Conservation (phyloP, 106 monocot species). For the Gastrodia elata region DNA sequence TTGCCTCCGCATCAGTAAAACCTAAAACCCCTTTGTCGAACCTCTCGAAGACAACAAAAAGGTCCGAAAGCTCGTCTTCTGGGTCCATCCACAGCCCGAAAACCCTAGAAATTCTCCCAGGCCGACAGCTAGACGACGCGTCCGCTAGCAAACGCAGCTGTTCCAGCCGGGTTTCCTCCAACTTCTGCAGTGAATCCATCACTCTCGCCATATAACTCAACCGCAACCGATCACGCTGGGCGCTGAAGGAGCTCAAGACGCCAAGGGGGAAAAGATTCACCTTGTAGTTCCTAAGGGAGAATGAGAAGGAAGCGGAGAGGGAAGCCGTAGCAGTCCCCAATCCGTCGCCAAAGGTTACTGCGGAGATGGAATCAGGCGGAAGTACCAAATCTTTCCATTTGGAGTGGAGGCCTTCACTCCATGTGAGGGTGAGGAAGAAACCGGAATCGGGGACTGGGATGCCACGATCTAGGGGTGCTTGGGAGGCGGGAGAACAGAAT, state of each 20-base stretch:
- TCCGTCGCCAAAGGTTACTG: background rate
- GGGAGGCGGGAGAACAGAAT: constrained; percentile 14
- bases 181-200: constrained; percentile 21
- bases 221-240: constrained; percentile 16
- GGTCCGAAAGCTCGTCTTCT: constrained; percentile 21
- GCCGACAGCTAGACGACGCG: constrained; percentile 24
- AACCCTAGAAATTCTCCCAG: constrained; percentile 44
- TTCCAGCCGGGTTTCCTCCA: constrained; percentile 27
- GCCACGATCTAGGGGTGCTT: background rate
- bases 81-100: constrained; percentile 71
- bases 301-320: constrained; percentile 11
- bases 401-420: constrained; percentile 24
- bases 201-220: constrained; percentile 39
- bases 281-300: constrained; percentile 10
- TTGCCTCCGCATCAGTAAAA: constrained; percentile 12
- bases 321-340: background rate
- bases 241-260: background rate
- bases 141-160: constrained; percentile 30
- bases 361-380: constrained; percentile 27
- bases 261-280: constrained; percentile 42
- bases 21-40: constrained; percentile 11
- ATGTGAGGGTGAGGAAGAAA: constrained; percentile 20
- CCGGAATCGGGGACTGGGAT: background rate
- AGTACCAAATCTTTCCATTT: constrained; percentile 43
- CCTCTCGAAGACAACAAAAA: constrained; percentile 60